These are phyloP conservation scores for Rhododendron griersonianum DNA, from an alignment of 148 eudicot genomes.

Conservation along the genomic window DNA sequence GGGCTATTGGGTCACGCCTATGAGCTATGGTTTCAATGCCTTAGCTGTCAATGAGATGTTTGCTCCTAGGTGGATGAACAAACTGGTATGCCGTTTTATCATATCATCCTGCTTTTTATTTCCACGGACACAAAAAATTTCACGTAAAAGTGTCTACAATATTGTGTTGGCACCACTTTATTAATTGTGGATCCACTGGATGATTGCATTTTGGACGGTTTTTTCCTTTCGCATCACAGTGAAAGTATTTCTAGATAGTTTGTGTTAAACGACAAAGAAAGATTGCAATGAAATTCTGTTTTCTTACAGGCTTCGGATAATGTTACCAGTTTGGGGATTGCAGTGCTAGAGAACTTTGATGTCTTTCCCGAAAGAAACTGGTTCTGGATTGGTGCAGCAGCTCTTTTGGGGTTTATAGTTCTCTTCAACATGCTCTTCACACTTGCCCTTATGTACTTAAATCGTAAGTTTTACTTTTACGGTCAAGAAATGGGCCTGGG, in stretches of 20 bases:
- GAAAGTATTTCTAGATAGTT: not conserved
- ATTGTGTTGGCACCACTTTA: not conserved
- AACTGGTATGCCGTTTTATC: constrained; percentile 33
- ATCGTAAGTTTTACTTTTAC: constrained; percentile 52
- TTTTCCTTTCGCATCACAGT: not conserved
- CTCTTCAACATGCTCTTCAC: constrained; percentile 72
- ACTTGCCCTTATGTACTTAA: constrained; percentile 66
- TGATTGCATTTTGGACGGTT: not conserved
- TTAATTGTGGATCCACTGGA: not conserved
- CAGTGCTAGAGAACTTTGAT: constrained; percentile 52
- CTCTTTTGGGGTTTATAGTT: constrained; percentile 61
- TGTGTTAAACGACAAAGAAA: not conserved
- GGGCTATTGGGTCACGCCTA: constrained; percentile 90
- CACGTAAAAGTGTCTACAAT: not conserved
- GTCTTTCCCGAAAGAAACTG: constrained; percentile 52
- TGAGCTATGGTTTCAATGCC: constrained; percentile 79
- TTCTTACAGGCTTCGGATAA: constrained; percentile 62
- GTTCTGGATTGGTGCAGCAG: constrained; percentile 91
- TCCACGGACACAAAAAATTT: not conserved
- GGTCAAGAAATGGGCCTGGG: not conserved
- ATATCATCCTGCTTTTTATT: not conserved
- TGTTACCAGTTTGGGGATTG: constrained; percentile 46
- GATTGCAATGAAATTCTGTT: not conserved
- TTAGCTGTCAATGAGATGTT: constrained; percentile 85
- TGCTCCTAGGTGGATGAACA: constrained; percentile 93